phyloP scores from a whole-genome alignment of 2,329 filamentous ascomycete species.

The Pyrenochaeta sp. region DNA sequence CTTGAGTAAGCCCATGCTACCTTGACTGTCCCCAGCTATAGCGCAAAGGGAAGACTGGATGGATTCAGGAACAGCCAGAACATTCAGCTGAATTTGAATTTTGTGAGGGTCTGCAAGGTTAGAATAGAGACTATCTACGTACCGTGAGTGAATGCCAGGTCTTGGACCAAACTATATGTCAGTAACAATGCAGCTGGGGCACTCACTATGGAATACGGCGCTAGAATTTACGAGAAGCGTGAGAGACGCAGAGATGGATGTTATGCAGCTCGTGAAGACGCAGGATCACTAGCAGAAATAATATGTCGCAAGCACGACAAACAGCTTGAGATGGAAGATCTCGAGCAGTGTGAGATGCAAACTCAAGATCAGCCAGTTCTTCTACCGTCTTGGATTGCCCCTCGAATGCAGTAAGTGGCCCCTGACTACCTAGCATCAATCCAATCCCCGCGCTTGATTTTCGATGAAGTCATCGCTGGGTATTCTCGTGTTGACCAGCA shows the following conservation, averaged over 20 bases:
- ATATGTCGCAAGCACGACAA: conserved; percentile 9
- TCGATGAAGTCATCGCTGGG: conserved; percentile 21
- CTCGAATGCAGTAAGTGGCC: conserved; percentile 7
- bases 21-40: neutral
- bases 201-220: conserved; percentile 3
- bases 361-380: conserved; percentile 10
- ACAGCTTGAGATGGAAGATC: conserved; percentile 7
- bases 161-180: conserved; percentile 12
- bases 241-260: neutral
- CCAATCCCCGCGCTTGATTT: conserved; percentile 5
- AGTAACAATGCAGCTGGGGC: conserved; percentile 7
- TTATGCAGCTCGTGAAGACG: neutral
- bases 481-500: conserved; percentile 10
- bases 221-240: neutral
- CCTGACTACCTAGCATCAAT: conserved; percentile 3
- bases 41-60: neutral
- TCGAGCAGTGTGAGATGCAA: conserved; percentile 4
- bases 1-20: neutral
- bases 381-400: conserved; percentile 7
- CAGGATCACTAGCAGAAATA: neutral
- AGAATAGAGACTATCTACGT: conserved; percentile 10
- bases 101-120: neutral
- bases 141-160: conserved; percentile 20
- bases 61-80: neutral
- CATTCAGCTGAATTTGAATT: too few species aligned